Evolutionary conservation across 345 rosid species (phyloP), one percentile per base, ranked within the genome.

Genomic region (Alliaria petiolata): DNA sequence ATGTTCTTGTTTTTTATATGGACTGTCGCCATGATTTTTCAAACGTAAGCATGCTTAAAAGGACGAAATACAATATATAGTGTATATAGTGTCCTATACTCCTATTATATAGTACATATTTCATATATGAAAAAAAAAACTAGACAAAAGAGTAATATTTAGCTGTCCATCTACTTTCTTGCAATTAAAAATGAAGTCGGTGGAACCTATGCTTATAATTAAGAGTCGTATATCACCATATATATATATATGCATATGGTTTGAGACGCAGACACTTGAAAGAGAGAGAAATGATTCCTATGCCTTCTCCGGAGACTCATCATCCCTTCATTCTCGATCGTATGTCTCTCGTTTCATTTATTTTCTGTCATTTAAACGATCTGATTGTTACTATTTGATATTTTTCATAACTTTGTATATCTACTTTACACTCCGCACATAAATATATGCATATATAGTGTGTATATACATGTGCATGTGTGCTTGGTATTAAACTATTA

Each of bases 161-260:
- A 43, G 56, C 63, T 72, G 62, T 63, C 46, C 56, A 72, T 63
- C 76, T 72, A 72, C 76, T 72, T 72, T 53, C 63, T 31, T 58
- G n/a, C 11, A 58, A 47, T 15, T 46, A 17, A 62, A 14, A 40
- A 52, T 6, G 2, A 49, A 70, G 61, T 51, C 50, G 76, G 45
- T 53, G 55, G 42, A 51, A 34, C 55, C 19, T 71, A 42, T 42
- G 52, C 20, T 40, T 62, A 62, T 62, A 14, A 0, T 19, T 10
- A 30, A 49, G 44, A 57, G 10, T 36, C 19, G 13, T 69, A 70
- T 59, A 70, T 59, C 25, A 40, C 19, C 39, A 42, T 57, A 58
- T 67, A 67, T 57, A 58, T 67, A 67, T 6, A 34, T 47, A 31
- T 47, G 14, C 22, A 33, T 53, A 62, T 33, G 62, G 69, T 28